A percentile compares a stretch with the other conserved stretches of the same genome.
Conservation (phyloP, 768 basidiomycete species). For the Imleria badia region DNA sequence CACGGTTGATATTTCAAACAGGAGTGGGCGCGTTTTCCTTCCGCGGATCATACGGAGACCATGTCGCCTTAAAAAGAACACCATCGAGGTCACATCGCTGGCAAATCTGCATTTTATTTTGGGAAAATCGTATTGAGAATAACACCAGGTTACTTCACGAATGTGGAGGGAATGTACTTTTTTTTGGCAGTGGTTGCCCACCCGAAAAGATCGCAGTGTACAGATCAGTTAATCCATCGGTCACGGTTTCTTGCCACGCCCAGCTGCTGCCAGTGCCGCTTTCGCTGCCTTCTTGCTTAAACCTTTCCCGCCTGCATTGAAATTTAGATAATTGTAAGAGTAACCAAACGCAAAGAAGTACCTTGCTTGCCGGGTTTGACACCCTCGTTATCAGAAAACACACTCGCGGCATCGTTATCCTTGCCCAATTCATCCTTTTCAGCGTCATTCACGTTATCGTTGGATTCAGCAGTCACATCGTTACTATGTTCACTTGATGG, state of each 20-base stretch:
- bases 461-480: slow-evolving; percentile 24
- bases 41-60: slow-evolving; percentile 8
- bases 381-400: slow-evolving; percentile 23
- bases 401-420: slow-evolving; percentile 17
- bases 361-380: slow-evolving; percentile 8
- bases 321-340: slow-evolving; percentile 6
- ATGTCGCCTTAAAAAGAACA: background rate
- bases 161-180: background rate
- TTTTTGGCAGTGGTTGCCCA: slow-evolving; percentile 6
- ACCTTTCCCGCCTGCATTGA: slow-evolving; percentile 1
- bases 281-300: background rate
- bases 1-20: slow-evolving; percentile 2
- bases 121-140: background rate
- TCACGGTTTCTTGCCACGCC: background rate
- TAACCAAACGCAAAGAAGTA: slow-evolving; percentile 2
- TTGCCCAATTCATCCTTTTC: slow-evolving; percentile 30
- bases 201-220: slow-evolving; percentile 2
- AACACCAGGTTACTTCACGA: slow-evolving; percentile 22
- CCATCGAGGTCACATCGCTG: slow-evolving; percentile 11
- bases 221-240: background rate
- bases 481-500: slow-evolving; percentile 23
- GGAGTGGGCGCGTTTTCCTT: slow-evolving; percentile 1
- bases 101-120: slow-evolving; percentile 7
- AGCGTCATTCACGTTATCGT: slow-evolving; percentile 20
- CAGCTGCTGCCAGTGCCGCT: background rate